Evolutionary conservation across 164 flowering plant genomes (phyloP), one percentile per base, ranked within the genome.

Genomic region (Warburgia ugandensis): DNA sequence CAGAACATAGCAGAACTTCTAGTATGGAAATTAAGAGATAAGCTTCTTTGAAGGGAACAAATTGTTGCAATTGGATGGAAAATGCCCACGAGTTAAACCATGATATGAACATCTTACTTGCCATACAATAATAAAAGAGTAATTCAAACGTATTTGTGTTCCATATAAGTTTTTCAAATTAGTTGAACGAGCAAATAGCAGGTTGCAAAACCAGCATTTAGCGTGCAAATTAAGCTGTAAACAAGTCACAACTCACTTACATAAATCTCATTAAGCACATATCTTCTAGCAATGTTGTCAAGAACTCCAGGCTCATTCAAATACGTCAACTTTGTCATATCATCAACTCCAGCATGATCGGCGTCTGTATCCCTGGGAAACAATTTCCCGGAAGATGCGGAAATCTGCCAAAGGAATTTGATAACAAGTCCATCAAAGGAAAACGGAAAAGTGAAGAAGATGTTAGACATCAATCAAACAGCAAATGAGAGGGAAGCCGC

Each of bases 281-380:
- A 94, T 81, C 97, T 71, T 46, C 90, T 78, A 50, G 74, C 72
- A 8, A 94, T 80, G 64, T 89, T 94, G 55, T 79, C 80, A 29
- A 94, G 82, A 56, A 94, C 97, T 29, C 94, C 97, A 32, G 99
- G 94, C 66, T 94, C 99, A 67, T 89, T 81, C 84, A 94, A 76
- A 52, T 89, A 89, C 0, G 99, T 72, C 70, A 94, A 67, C 54
- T 89, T 94, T 4, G 99, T 94, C 97, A 94, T 94, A 42, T 94
- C 99, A 57, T 94, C 99, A 8, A 94, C 97, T 63, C 97, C 99
- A 0, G 83, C 95, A 62, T 70, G 84, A 51, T 91, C 98, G 28
- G 84, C 80, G 53, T 86, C 97, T 3, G 82, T 80, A 64, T 89
- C 99, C 63, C 97, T 71, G 30, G 74, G 82, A 52, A 48, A 67